Base-by-base conservation (phyloP, 108 stramenopile genomes). In the Cyclotella choctawhatcheeana region DNA sequence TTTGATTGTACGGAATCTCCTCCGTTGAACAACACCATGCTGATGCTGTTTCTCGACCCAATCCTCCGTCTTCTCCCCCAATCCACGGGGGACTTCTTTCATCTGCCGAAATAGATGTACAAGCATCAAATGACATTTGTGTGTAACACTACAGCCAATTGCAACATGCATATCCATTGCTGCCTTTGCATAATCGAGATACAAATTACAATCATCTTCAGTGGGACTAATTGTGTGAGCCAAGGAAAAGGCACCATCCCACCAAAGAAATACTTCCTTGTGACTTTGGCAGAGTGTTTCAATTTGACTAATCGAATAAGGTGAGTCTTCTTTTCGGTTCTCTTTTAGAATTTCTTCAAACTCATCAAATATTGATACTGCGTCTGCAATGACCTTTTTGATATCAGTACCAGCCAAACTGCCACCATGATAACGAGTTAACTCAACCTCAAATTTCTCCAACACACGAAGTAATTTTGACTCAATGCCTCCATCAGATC, bases 51-150 rank as follows among this genome's bases (percentile, higher is more conserved):
- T 12, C 58, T 59, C 58, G 18, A 59, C 58, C 58, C 58, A 59
- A 34, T 59, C 58, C 29, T 59, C 6, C 58, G 33, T 59, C 1
- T 59, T 59, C 20, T 59, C 58, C 3, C 58, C 58, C 58, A 59
- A 59, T 16, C 58, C 58, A 3, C 58, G 31, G 2, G 58, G 58
- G 2, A 59, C 31, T 32, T 59, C 0, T 2, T 2, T 12, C 58
- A 59, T 59, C 7, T 59, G 58, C 1, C 2, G 14, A 0, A 3
- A 2, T 2, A 30, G 4, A 32, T 59, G 58, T 18, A 27, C 20
- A 18, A 26, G 4, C 58, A 59, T 59, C 14, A 32, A 30, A 30
- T 59, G 58, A 2, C 30, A 27, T 6, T 59, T 59, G 13, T 30
- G 58, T 1, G 58, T 59, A 10, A 59, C 33, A 12, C 12, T 40